These are phyloP conservation scores for Glarea lozoyensis DNA, from an alignment of 495 filamentous ascomycete species.

Conservation along the genomic window DNA sequence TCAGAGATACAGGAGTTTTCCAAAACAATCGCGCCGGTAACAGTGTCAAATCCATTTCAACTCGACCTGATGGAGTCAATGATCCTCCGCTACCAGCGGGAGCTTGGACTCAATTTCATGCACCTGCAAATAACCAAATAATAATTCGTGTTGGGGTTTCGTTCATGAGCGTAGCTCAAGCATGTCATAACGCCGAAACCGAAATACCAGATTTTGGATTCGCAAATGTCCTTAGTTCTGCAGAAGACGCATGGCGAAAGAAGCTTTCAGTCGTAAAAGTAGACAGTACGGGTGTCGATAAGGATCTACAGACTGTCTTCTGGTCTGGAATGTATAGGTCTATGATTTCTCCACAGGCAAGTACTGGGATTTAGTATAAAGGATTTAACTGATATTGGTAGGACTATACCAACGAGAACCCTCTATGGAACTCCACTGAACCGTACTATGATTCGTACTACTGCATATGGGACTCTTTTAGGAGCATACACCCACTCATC, in stretches of 20 bases:
- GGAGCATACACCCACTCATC: constrained; percentile 62
- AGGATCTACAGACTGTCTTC: constrained; percentile 51
- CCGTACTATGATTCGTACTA: constrained; percentile 75
- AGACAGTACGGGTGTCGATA: constrained; percentile 43
- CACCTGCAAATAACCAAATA: constrained; percentile 36
- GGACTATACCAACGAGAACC: constrained; percentile 78
- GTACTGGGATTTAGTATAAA: no score
- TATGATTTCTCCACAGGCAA: constrained; percentile 67
- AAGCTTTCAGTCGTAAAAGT: constrained; percentile 55
- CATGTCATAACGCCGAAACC: constrained; percentile 56
- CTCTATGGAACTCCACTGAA: constrained; percentile 59
- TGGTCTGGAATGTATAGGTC: constrained; percentile 66
- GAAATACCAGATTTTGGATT: constrained; percentile 67
- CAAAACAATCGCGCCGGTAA: constrained; percentile 47
- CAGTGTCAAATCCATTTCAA: constrained; percentile 41
- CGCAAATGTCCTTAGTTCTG: constrained; percentile 37
- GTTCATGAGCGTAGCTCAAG: constrained; percentile 56
- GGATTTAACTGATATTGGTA: no score
- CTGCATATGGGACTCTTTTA: constrained; percentile 69
- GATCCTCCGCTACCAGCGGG: constrained; percentile 58
- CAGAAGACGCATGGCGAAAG: constrained; percentile 50
- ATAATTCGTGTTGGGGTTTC: constrained; percentile 60
- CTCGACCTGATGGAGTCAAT: constrained; percentile 46
- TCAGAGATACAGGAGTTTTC: constrained; percentile 58
- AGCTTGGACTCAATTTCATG: constrained; percentile 50